Evolutionary conservation across 2,329 filamentous ascomycete species (phyloP), one percentile per base, ranked within the genome.

Genomic region (Clonostachys chloroleuca): DNA sequence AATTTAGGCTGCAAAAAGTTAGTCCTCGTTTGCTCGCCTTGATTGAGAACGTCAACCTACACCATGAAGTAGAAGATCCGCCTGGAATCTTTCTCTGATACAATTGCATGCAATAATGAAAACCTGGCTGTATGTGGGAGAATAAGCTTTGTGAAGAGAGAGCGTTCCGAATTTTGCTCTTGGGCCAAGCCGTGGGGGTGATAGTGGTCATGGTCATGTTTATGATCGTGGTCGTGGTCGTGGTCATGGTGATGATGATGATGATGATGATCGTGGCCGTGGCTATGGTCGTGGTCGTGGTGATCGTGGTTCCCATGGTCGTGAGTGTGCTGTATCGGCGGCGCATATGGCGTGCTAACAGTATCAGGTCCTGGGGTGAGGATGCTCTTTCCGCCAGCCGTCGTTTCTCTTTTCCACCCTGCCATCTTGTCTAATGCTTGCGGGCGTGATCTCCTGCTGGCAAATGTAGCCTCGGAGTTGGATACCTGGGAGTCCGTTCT

Each of bases 1-100:
- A 91, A 62, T 99, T 99, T 47, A 99, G 79, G 51, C 90, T 95
- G 60, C 8, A 5, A 34, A 40, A 44, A 48, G 45, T 54, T 24
- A 48, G 59, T 48, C 33, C 24, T 9, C 24, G 9, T 30, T 33
- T 17, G 18, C 16, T 18, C 12, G 12, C 34, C 24, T 12, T 17
- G 47, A 42, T 40, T 8, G 12, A 39, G 30, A 3, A 20, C 7
- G 24, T 63, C 2, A 17, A 64, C 84, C 60, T 74, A 95, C 88
- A 78, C 80, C 83, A 96, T 96, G 58, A 97, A 99, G 67, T 99
- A 99, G 56, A 96, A 95, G 53, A 99, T 97, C 41, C 92, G 83
- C 49, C 94, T 81, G 14, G 92, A 97, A 64, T 99, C 92, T 58
- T 90, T 91, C 60, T 97, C 92, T 13, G 85, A 82, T 57, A 99